Evolutionary conservation across 140 eudicot species (phyloP), one percentile per base, ranked within the genome.

Genomic region (Bidens hawaiensis): DNA sequence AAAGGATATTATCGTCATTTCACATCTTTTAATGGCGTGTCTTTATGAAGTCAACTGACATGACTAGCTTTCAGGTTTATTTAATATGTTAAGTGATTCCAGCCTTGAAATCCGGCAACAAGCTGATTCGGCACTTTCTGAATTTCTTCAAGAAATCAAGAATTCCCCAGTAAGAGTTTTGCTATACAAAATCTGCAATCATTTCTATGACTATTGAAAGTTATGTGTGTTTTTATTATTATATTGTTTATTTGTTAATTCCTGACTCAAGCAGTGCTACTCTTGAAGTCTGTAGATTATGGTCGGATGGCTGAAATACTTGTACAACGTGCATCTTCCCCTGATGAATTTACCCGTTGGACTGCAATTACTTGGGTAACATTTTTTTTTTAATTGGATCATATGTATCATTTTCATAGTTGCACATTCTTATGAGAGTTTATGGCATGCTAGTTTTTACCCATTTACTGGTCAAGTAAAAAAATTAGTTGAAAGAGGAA

Each of bases 241-340:
- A 79, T 73, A 46, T 63, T 46, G 40, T 64, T 68, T 71, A 46
- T 70, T 68, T 66, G 64, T 56, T 36, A 68, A 53, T 76, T 60
- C 76, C 79, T 86, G 82, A 79, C 83, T 79, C 53, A 50, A 86
- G 59, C 74, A 67, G 75, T 90, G 66, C 58, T 77, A 71, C 84
- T 86, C 24, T 71, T 74, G 83, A 80, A 90, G 97, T 90, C 97
- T 75, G 97, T 87, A 87, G 97, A 90, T 82, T 90, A 90, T 71
- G 98, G 98, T 76, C 96, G 98, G 79, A 90, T 90, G 96, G 96
- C 98, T 60, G 96, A 90, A 77, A 90, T 90, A 70, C 84, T 90
- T 78, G 96, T 90, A 38, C 91, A 87, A 46, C 76, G 98, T 79
- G 96, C 96, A 61, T 81, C 88, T 74, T 82, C 98, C 5, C 79